phyloP scores from a whole-genome alignment of 176 grass and related monocot species.

The Zizania latifolia region DNA sequence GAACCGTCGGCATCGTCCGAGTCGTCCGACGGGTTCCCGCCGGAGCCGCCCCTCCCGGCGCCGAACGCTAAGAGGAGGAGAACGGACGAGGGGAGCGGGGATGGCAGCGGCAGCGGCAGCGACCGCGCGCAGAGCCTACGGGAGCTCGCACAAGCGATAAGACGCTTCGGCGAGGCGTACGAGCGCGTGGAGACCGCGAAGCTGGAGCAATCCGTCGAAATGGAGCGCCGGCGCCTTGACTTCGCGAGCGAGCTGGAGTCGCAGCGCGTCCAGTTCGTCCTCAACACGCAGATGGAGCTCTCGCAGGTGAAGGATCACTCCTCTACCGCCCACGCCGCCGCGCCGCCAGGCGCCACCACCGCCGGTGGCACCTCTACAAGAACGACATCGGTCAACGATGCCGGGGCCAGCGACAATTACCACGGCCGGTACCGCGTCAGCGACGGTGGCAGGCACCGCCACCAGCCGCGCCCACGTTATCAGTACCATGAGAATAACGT shows the following conservation, averaged over 20 bases:
- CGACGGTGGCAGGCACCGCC: constrained; percentile 15
- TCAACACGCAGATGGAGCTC: constrained; percentile 85
- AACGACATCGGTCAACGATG: constrained; percentile 24
- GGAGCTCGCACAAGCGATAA: constrained; percentile 52
- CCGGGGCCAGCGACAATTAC: constrained; percentile 43
- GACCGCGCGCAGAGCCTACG: constrained; percentile 32
- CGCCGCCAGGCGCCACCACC: neutral
- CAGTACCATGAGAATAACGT: constrained; percentile 35
- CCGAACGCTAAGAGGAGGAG: constrained; percentile 56
- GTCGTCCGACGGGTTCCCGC: constrained; percentile 80
- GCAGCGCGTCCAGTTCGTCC: constrained; percentile 80
- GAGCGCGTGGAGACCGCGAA: constrained; percentile 70
- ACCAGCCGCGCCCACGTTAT: constrained; percentile 22
- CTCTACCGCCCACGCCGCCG: neutral
- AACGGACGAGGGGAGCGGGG: constrained; percentile 21
- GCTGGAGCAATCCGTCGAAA: constrained; percentile 64
- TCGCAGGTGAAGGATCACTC: constrained; percentile 45
- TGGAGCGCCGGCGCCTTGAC: constrained; percentile 73
- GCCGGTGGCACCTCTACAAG: constrained; percentile 34
- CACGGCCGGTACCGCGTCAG: constrained; percentile 30
- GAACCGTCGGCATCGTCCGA: constrained; percentile 41
- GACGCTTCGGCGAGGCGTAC: constrained; percentile 66
- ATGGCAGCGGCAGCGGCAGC: neutral
- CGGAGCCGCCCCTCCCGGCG: constrained; percentile 22
- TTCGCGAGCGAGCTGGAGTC: constrained; percentile 72